Conservation (phyloP, 2,329 filamentous ascomycete genomes). For the Aphanoascus verrucosus region DNA sequence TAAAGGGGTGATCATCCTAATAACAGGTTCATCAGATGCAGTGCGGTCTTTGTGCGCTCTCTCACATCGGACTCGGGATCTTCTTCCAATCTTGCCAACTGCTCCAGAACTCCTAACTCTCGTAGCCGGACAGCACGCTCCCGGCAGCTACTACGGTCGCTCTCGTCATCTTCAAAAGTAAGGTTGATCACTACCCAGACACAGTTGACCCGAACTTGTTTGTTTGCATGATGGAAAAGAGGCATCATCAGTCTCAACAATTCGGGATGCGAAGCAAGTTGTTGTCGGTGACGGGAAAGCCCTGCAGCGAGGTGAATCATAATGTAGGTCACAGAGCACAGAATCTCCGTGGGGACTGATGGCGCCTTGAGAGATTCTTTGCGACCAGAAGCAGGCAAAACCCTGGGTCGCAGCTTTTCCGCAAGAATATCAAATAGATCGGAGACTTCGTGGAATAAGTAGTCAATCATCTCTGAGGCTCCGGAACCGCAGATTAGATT, state of each 20-base stretch:
- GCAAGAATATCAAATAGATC: constrained; percentile 71
- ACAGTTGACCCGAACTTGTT: constrained; percentile 63
- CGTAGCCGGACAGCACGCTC: constrained; percentile 59
- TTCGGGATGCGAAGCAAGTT: constrained; percentile 64
- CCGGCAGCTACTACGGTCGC: constrained; percentile 54
- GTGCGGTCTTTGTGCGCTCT: constrained; percentile 70
- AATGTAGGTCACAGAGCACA: constrained; percentile 68
- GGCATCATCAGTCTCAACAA: constrained; percentile 62
- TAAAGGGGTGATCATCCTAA: background rate
- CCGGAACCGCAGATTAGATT: constrained; percentile 67
- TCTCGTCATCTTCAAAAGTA: constrained; percentile 66
- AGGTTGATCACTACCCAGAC: constrained; percentile 81
- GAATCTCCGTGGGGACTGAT: constrained; percentile 48
- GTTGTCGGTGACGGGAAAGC: constrained; percentile 62
- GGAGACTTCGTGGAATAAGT: constrained; percentile 63
- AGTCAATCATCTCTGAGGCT: constrained; percentile 65
- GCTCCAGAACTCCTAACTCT: constrained; percentile 58
- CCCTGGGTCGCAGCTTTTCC: constrained; percentile 57
- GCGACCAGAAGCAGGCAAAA: constrained; percentile 23
- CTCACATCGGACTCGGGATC: constrained; percentile 73
- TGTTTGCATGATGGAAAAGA: constrained; percentile 62
- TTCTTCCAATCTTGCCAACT: constrained; percentile 51
- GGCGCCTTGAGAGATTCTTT: constrained; percentile 20
- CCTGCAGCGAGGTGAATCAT: constrained; percentile 83
- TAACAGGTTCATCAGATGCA: constrained; percentile 52